Conservation (phyloP, 352 stramenopile species). For the Pythium insidiosum region DNA sequence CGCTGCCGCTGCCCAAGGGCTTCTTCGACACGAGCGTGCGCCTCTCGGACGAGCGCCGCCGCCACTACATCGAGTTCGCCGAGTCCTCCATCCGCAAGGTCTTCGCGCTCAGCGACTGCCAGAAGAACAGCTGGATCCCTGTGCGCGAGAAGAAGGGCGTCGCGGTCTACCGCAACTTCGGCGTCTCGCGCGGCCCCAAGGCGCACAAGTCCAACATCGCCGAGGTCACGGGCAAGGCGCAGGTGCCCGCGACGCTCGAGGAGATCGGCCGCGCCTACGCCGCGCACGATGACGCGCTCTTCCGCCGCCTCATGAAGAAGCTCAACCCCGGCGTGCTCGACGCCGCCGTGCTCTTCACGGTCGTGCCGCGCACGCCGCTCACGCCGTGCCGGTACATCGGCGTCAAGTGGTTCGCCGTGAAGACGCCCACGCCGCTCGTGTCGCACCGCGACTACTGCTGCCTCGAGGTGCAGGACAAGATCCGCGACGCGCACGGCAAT, state of each 20-base stretch:
- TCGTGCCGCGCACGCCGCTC: conserved; percentile 64
- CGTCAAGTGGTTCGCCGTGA: conserved; percentile 84
- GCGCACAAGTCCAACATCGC: conserved; percentile 74
- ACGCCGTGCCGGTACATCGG: conserved; percentile 79
- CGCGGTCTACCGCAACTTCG: conserved; percentile 75
- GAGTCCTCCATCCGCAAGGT: conserved; percentile 79
- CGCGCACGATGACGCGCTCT: conserved; percentile 72
- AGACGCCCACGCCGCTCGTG: conserved; percentile 72
- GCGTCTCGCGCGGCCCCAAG: conserved; percentile 34
- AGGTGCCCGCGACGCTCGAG: conserved; percentile 60
- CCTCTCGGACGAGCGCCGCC: conserved; percentile 62
- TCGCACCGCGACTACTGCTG: conserved; percentile 82
- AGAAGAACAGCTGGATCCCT: conserved; percentile 81
- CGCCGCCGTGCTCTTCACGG: conserved; percentile 64
- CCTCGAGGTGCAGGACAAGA: conserved; percentile 82
- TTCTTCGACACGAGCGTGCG: conserved; percentile 68
- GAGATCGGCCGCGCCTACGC: conserved; percentile 70
- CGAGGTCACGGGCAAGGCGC: conserved; percentile 65
- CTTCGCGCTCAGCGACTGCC: conserved; percentile 70
- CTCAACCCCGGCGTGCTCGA: conserved; percentile 67
- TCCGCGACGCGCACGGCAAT: conserved; percentile 72
- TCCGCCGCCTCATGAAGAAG: conserved; percentile 75
- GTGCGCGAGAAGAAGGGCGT: conserved; percentile 81
- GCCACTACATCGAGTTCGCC: conserved; percentile 73
- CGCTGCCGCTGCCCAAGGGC: conserved; percentile 57